A percentile compares a stretch with the other conserved stretches of the same genome.
Conservation (phyloP, 1,284 basidiomycete species). For the Boletellus deceptivus region DNA sequence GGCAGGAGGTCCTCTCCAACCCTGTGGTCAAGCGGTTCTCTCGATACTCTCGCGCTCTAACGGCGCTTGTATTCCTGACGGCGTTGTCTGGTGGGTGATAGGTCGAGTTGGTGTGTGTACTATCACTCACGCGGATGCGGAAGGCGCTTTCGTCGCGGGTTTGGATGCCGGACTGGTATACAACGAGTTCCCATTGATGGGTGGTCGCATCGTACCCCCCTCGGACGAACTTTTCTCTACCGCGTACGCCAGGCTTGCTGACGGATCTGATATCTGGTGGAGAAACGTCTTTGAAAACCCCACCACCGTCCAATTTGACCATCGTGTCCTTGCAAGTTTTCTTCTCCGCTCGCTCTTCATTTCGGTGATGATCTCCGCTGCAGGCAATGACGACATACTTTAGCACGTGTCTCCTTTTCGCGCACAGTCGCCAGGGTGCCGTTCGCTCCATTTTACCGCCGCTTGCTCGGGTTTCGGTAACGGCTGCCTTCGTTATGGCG, state of each 20-base stretch:
- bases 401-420: constrained; percentile 65
- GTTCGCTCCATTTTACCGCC: constrained; percentile 68
- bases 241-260: constrained; percentile 66
- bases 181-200: constrained; percentile 99
- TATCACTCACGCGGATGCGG: constrained; percentile 6
- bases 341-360: background rate
- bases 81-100: constrained; percentile 75
- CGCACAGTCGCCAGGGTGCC: constrained; percentile 50
- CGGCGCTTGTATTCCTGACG: constrained; percentile 83
- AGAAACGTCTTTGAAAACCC: constrained; percentile 97
- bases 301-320: constrained; percentile 96
- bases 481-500: constrained; percentile 76
- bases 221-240: constrained; percentile 79
- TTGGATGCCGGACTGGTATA: constrained; percentile 95
- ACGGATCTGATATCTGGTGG: constrained; percentile 82
- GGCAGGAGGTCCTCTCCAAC: constrained; percentile 54
- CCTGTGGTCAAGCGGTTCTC: constrained; percentile 61
- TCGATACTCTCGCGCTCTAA: constrained; percentile 58
- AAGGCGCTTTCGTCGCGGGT: constrained; percentile 97
- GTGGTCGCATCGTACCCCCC: constrained; percentile 82
- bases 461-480: constrained; percentile 58
- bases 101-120: constrained; percentile 11
- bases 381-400: constrained; percentile 84
- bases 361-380: background rate
- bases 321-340: constrained; percentile 78